Conservation (phyloP, 345 rosid species). For the Eucalyptus albens region DNA sequence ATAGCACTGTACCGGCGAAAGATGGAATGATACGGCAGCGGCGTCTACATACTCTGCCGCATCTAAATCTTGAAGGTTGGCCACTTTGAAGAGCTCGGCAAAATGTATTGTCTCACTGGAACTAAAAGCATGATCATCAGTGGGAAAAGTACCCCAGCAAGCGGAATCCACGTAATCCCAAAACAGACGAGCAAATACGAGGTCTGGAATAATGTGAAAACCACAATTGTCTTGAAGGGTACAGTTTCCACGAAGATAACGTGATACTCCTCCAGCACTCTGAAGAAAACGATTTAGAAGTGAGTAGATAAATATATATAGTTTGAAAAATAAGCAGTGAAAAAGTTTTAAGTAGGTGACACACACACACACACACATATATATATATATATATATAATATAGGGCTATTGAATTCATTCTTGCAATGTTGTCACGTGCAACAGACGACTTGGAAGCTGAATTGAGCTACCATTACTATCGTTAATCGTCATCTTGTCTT, state of each 20-base stretch:
- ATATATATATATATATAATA: too few relatives aligned
- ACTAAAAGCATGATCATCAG: slow-evolving; percentile 64
- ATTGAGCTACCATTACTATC: too few relatives aligned
- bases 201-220: slow-evolving; percentile 71
- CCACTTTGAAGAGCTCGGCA: slow-evolving; percentile 76
- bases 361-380: too few relatives aligned
- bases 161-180: slow-evolving; percentile 90
- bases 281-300: background rate
- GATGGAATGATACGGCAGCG: slow-evolving; percentile 62
- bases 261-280: slow-evolving; percentile 71
- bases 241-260: slow-evolving; percentile 77
- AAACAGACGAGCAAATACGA: slow-evolving; percentile 59
- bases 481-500: too few relatives aligned
- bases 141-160: slow-evolving; percentile 83
- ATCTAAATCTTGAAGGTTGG: slow-evolving; percentile 85
- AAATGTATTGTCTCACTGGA: slow-evolving; percentile 71
- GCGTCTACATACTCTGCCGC: slow-evolving; percentile 91
- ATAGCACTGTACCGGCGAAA: slow-evolving; percentile 32
- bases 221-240: slow-evolving; percentile 66
- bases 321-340: background rate
- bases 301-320: background rate
- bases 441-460: too few relatives aligned
- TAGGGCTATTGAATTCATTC: too few relatives aligned
- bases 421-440: too few relatives aligned
- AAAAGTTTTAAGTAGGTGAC: background rate